Conservation (phyloP, 768 basidiomycete genomes). For the Pisolithus albus region DNA sequence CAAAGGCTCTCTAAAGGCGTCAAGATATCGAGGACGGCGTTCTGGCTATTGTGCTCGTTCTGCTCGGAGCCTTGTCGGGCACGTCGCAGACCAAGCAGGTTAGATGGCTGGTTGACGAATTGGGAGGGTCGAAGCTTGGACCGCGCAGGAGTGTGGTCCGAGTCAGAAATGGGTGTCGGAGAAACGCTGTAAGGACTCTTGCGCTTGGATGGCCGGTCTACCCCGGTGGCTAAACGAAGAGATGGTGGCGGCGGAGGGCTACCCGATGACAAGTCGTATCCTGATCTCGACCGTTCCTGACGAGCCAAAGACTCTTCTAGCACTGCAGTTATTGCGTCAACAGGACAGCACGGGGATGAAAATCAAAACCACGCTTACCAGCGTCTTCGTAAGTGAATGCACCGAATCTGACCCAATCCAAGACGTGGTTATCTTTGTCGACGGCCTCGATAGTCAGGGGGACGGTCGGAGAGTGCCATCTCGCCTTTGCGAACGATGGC, state of each 20-base stretch:
- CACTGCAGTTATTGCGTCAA: constrained; percentile 3
- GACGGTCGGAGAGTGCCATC: constrained; percentile 35
- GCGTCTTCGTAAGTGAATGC: constrained; percentile 58
- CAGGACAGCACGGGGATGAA: neutral
- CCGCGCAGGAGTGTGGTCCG: constrained; percentile 26
- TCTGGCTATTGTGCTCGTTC: constrained; percentile 41
- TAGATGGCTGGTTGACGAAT: neutral
- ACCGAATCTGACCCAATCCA: constrained; percentile 67
- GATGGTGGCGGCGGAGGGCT: constrained; percentile 11
- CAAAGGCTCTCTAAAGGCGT: constrained; percentile 52
- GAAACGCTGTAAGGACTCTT: constrained; percentile 34
- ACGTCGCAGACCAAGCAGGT: constrained; percentile 17
- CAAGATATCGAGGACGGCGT: constrained; percentile 54
- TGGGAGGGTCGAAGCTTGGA: constrained; percentile 12
- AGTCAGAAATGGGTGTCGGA: constrained; percentile 36
- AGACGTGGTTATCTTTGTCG: constrained; percentile 41
- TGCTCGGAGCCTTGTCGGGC: constrained; percentile 20
- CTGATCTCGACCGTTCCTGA: neutral
- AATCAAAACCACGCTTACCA: constrained; percentile 24
- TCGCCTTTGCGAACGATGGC: constrained; percentile 44
- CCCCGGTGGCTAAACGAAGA: constrained; percentile 25
- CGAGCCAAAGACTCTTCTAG: neutral
- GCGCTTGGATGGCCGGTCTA: constrained; percentile 29
- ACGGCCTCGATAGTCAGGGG: constrained; percentile 59
- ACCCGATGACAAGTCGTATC: constrained; percentile 1